Base-by-base conservation (phyloP, 2,329 filamentous ascomycete genomes). In the Talaromyces pinophilus region DNA sequence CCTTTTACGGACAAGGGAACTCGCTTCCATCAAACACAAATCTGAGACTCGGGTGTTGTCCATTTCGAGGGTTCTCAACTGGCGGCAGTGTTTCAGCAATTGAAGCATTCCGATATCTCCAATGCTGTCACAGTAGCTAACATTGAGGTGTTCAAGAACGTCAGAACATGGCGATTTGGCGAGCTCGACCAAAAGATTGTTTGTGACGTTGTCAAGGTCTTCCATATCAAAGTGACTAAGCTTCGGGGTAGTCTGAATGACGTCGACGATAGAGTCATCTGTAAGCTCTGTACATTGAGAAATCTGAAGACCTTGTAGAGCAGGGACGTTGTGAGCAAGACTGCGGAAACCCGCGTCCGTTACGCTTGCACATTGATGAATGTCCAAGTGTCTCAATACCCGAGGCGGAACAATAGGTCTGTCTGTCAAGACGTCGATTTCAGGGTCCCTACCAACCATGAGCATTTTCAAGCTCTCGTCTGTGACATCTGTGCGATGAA, bases 11-110 rank as follows among this genome's bases (percentile, higher is more conserved):
- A 97, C 86, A 81, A 92, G 91, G n/a, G 87, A 83, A 8, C 93
- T 92, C 1, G 93, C 92, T 81, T 97, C 94, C 65, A 89, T 87
- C 10, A 98, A 87, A 4, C 92, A 89, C 1, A 97, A 85, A 73
- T 98, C 92, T 17, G 92, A 94, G 69, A 97, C 88, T 57, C 91
- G 88, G 0, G 94, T 98, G 77, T 98, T 98, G 81, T 99, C 95
- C 84, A 98, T 89, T 62, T 96, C 92, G 15, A 96, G 81, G 35
- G 85, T 91, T 59, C 83, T 83, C 15, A 98, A 84, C 15, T 81
- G 84, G 0, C 85, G 84, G 77, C 93, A 96, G 35, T 84, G 86
- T 73, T 92, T 92, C 71, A 98, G 83, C 2, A 97, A 82, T 0
- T 91, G 91, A 0, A 97, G 83, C 86, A 97, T 90, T 65, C 94